A percentile compares a stretch with the other conserved stretches of the same genome.
Conservation (phyloP, 164 flowering plant genomes). For the Annona cherimola region DNA sequence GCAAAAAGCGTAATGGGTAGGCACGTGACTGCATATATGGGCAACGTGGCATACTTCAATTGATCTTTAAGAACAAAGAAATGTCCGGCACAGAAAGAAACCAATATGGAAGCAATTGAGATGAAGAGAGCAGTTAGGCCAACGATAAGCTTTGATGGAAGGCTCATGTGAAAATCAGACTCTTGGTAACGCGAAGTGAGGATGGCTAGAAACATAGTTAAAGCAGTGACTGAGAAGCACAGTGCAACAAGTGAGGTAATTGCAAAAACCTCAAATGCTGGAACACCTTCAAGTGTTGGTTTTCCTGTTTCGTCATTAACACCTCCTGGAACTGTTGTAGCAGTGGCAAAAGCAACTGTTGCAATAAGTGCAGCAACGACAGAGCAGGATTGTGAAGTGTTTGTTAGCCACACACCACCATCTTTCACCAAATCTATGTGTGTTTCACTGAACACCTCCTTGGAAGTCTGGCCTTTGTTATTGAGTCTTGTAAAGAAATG, state of each 20-base stretch:
- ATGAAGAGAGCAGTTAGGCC: constrained; percentile 5
- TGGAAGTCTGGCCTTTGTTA: not conserved
- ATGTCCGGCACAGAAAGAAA: constrained; percentile 15
- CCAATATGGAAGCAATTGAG: constrained; percentile 8
- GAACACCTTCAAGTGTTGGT: not conserved
- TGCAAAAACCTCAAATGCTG: constrained; percentile 1
- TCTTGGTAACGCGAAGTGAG: not conserved
- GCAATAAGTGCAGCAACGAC: constrained; percentile 8
- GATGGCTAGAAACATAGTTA: constrained; percentile 1
- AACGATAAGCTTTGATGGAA: not conserved
- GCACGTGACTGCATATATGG: constrained; percentile 1
- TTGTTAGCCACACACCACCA: constrained; percentile 6
- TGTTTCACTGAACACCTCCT: not conserved
- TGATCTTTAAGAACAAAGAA: constrained; percentile 4
- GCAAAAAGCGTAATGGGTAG: not conserved
- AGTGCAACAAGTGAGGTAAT: constrained; percentile 1
- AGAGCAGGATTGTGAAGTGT: constrained; percentile 8
- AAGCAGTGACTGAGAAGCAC: constrained; percentile 5
- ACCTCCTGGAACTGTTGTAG: constrained; percentile 9
- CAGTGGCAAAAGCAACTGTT: constrained; percentile 6
- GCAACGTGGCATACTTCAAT: constrained; percentile 1
- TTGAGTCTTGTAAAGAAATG: constrained; percentile 1
- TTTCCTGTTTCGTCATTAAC: not conserved
- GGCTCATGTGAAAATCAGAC: not conserved
- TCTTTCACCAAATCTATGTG: constrained; percentile 4